Conservation (phyloP, 2,329 filamentous ascomycete genomes). For the Epicoccum nigrum region DNA sequence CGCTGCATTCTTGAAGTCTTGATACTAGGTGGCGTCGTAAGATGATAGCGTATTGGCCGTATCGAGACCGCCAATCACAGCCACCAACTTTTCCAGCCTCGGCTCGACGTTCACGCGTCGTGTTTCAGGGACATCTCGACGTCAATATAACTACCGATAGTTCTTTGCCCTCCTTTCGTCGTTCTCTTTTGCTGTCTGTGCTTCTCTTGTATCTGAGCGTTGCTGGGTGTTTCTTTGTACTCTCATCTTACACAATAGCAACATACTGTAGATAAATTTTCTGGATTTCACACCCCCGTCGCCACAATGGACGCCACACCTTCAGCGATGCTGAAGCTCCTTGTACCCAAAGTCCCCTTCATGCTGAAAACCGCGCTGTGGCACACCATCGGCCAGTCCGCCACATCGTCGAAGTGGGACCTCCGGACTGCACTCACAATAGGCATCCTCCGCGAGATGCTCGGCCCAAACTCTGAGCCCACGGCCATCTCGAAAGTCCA, state of each 20-base stretch:
- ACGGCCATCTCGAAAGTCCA: slow-evolving; percentile 57
- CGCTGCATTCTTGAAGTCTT: too few species aligned
- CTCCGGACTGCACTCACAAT: slow-evolving; percentile 76
- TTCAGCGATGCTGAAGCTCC: slow-evolving; percentile 40
- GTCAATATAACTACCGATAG: slow-evolving; percentile 8
- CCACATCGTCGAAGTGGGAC: slow-evolving; percentile 77
- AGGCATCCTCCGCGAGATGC: slow-evolving; percentile 66
- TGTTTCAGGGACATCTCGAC: slow-evolving; percentile 11
- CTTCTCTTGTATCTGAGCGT: background rate
- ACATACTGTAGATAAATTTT: background rate
- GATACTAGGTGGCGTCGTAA: too few species aligned
- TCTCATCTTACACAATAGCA: background rate
- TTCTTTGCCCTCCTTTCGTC: background rate
- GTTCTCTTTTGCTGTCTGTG: background rate
- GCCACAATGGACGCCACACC: slow-evolving; percentile 44
- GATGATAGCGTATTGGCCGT: slow-evolving; percentile 3
- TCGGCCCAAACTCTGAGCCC: slow-evolving; percentile 34
- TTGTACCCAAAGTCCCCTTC: slow-evolving; percentile 59
- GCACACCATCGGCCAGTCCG: slow-evolving; percentile 71
- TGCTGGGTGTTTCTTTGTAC: background rate
- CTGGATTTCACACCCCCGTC: background rate
- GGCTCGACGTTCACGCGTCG: slow-evolving; percentile 6
- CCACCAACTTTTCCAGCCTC: slow-evolving; percentile 1
- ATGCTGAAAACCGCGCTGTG: slow-evolving; percentile 66
- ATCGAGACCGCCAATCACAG: slow-evolving; percentile 8